A percentile compares a stretch with the other conserved stretches of the same genome.
These are phyloP conservation scores for Purshia tridentata DNA, from an alignment of 306 rosid genomes.

Conservation along the genomic window DNA sequence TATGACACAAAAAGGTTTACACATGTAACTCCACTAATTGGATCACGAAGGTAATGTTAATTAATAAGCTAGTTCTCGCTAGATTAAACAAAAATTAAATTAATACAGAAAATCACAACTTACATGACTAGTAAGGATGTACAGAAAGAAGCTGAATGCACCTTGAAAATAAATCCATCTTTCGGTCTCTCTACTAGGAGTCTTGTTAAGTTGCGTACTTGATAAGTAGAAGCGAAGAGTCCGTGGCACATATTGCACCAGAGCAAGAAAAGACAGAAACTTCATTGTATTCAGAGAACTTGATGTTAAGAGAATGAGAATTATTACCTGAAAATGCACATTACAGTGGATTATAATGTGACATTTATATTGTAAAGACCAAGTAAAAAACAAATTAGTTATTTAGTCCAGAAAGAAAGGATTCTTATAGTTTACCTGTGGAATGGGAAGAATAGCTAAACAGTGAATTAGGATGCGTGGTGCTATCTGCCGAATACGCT, in stretches of 20 bases:
- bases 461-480: background rate
- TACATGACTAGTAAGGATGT: background rate
- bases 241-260: constrained; percentile 26
- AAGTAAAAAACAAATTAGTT: too few relatives aligned
- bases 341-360: background rate
- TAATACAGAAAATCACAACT: background rate
- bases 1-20: too few relatives aligned
- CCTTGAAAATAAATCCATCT: background rate
- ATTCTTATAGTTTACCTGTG: background rate
- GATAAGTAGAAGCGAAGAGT: constrained; percentile 7
- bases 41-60: too few relatives aligned
- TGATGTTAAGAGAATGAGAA: constrained; percentile 16
- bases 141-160: background rate
- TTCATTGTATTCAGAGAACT: constrained; percentile 15
- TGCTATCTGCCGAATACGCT: background rate
- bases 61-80: too few relatives aligned
- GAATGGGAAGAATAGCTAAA: background rate
- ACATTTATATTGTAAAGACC: too few relatives aligned
- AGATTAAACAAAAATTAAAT: too few relatives aligned
- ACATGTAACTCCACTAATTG: too few relatives aligned
- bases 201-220: background rate
- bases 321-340: background rate
- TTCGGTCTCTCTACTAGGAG: background rate
- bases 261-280: constrained; percentile 16
- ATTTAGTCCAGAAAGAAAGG: background rate